Conservation (phyloP, 2,329 filamentous ascomycete genomes). For the Diaporthe caulivora region DNA sequence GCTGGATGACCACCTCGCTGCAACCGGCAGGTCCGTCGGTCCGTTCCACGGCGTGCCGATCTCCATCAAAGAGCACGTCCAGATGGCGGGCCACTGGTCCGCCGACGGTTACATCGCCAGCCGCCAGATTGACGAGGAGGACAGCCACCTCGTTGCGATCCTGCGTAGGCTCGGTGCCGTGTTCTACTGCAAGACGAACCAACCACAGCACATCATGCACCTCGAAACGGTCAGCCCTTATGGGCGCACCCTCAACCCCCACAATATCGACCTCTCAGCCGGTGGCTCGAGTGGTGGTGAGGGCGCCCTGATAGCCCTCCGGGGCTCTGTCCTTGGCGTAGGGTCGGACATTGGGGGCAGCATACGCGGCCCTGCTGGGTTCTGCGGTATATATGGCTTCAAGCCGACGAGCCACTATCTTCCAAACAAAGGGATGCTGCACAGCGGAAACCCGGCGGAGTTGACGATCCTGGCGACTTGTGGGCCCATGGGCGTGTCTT, state of each 20-base stretch:
- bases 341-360: constrained; percentile 59
- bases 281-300: constrained; percentile 76
- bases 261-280: constrained; percentile 69
- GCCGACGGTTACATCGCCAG: constrained; percentile 64
- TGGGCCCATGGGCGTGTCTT: constrained; percentile 49
- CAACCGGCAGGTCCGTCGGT: constrained; percentile 59
- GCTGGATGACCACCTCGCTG: constrained; percentile 56
- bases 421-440: constrained; percentile 45
- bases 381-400: constrained; percentile 49
- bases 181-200: constrained; percentile 76
- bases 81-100: constrained; percentile 62
- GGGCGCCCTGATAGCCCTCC: constrained; percentile 54
- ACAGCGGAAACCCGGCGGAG: constrained; percentile 46
- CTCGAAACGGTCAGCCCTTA: constrained; percentile 72
- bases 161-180: constrained; percentile 71
- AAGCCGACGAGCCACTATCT: constrained; percentile 44
- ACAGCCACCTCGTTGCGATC: constrained; percentile 69
- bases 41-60: constrained; percentile 67
- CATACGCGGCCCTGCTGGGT: constrained; percentile 53
- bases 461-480: constrained; percentile 51
- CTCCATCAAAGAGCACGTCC: constrained; percentile 72
- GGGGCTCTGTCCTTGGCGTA: constrained; percentile 56
- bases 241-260: constrained; percentile 73
- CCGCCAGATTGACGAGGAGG: constrained; percentile 62
- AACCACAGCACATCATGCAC: constrained; percentile 69